A percentile compares a stretch with the other conserved stretches of the same genome.
These are phyloP conservation scores for Dendrobium nobile DNA, from an alignment of 106 monocot genomes.

Conservation along the genomic window DNA sequence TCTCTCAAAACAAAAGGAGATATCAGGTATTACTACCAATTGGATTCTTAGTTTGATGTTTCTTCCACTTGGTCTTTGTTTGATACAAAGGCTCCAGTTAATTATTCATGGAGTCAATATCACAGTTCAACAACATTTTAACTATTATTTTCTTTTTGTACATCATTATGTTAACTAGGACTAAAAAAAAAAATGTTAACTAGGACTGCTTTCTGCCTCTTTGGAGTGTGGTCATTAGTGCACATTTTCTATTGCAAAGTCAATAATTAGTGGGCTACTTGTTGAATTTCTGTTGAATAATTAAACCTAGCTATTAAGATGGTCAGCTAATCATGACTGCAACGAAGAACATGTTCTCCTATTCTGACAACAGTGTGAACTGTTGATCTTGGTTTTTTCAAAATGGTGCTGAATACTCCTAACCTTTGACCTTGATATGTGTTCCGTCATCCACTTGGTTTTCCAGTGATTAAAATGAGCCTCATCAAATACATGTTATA, in stretches of 20 bases:
- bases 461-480: background rate
- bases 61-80: background rate
- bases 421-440: too few relatives aligned
- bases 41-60: background rate
- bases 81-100: background rate
- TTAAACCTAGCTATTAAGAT: background rate
- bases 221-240: background rate
- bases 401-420: background rate
- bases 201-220: background rate
- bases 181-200: too few relatives aligned
- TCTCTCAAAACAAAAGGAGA: constrained; percentile 98
- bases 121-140: background rate
- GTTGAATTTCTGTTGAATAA: background rate
- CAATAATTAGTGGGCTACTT: background rate
- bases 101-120: background rate
- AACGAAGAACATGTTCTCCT: background rate
- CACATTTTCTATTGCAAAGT: background rate
- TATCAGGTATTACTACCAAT: constrained; percentile 60
- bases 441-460: background rate
- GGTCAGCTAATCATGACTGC: background rate
- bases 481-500: background rate
- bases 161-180: too few relatives aligned
- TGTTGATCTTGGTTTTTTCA: background rate
- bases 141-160: background rate
- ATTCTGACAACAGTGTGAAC: background rate